phyloP scores from a whole-genome alignment of 2,329 filamentous ascomycete genomes.

The Cordyceps pruinosa region DNA sequence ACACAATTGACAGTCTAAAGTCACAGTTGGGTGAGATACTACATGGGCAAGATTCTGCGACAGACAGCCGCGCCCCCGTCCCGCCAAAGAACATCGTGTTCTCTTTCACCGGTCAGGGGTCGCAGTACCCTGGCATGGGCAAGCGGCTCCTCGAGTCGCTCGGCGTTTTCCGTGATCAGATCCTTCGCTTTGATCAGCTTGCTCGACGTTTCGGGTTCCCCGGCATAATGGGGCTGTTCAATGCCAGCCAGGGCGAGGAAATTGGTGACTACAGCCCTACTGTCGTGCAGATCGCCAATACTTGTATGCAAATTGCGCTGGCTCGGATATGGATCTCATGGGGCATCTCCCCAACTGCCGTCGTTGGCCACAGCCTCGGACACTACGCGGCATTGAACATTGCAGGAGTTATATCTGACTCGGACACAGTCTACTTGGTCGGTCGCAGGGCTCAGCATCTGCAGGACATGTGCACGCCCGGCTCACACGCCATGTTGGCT shows the following conservation, averaged over 20 bases:
- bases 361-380: conserved; percentile 13
- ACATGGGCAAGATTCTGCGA: too few relatives aligned
- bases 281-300: neutral
- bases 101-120: conserved; percentile 51
- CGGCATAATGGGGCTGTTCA: neutral
- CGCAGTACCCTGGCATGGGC: conserved; percentile 36
- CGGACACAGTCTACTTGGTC: conserved; percentile 9
- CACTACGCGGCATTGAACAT: conserved; percentile 23
- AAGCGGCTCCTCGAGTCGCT: neutral
- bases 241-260: neutral
- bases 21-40: too few relatives aligned
- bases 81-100: conserved; percentile 28
- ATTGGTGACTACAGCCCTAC: too few relatives aligned
- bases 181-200: neutral
- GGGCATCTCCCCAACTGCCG: conserved; percentile 22
- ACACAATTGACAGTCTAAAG: too few relatives aligned
- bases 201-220: neutral
- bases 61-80: neutral
- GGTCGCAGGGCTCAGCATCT: conserved; percentile 6
- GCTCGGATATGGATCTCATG: conserved; percentile 22
- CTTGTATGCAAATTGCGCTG: conserved; percentile 22
- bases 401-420: conserved; percentile 19
- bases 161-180: neutral
- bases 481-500: conserved; percentile 11
- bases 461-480: neutral